A percentile compares a stretch with the other conserved stretches of the same genome.
Evolutionary conservation across 371 early-diverging fungal species (phyloP).

Genomic region (Rhizopus delemar): DNA sequence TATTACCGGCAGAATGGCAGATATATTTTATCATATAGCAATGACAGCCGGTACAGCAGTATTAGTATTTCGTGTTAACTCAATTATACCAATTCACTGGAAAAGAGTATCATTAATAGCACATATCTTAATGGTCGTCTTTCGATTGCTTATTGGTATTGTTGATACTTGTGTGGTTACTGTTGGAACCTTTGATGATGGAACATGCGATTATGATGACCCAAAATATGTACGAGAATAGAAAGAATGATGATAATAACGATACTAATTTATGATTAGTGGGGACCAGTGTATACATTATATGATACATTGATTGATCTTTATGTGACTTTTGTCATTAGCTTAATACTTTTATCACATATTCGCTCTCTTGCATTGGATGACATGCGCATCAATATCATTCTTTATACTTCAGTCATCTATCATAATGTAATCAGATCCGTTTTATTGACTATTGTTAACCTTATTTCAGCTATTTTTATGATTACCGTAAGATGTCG

Average conservation of each 20-base stretch:
- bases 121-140: constrained; percentile 11
- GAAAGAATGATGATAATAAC: constrained; percentile 1
- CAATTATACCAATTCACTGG: constrained; percentile 32
- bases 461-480: constrained; percentile 37
- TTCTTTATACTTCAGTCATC: constrained; percentile 38
- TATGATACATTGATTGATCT: constrained; percentile 42
- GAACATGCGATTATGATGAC: constrained; percentile 35
- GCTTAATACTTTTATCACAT: constrained; percentile 31
- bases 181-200: constrained; percentile 10
- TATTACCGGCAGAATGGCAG: constrained; percentile 25
- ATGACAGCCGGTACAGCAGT: constrained; percentile 42
- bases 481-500: constrained; percentile 31
- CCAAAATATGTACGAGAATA: constrained; percentile 29
- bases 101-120: constrained; percentile 7
- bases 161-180: constrained; percentile 29
- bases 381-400: constrained; percentile 24
- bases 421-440: constrained; percentile 40
- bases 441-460: constrained; percentile 33
- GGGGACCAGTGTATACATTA: constrained; percentile 50
- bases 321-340: constrained; percentile 41
- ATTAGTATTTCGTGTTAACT: constrained; percentile 31
- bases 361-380: constrained; percentile 29
- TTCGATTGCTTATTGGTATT: constrained; percentile 32
- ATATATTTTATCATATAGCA: constrained; percentile 39
- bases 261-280: constrained; percentile 15